Percentiles rank a stretch among this genome's conserved stretches.
Evolutionary conservation across 257 asterid species (phyloP).

Genomic region (Capsicum rhomboideum): DNA sequence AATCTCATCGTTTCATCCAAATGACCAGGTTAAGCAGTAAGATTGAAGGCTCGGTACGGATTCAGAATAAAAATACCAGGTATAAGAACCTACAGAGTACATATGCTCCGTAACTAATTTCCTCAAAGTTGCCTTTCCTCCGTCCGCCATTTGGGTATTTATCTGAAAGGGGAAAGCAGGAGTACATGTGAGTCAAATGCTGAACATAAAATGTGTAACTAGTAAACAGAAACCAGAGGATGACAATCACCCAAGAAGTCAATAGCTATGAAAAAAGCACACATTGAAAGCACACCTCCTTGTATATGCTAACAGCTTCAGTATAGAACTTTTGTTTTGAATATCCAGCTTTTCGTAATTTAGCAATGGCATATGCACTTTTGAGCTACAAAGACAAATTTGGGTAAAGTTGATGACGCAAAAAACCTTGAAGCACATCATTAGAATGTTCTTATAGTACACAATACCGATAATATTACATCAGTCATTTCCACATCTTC

Average conservation of each 20-base stretch:
- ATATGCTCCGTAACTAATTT: constrained; percentile 75
- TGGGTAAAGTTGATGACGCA: neutral
- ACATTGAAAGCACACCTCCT: constrained; percentile 51
- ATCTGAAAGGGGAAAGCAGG: constrained; percentile 38
- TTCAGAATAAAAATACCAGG: neutral
- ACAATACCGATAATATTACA: too few species aligned
- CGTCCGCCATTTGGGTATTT: constrained; percentile 71
- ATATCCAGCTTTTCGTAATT: constrained; percentile 73
- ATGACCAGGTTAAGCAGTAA: neutral
- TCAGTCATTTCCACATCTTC: too few species aligned
- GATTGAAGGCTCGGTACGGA: neutral
- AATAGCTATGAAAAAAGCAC: neutral
- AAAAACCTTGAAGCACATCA: too few species aligned
- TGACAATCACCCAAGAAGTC: constrained; percentile 5
- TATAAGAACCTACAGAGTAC: constrained; percentile 72
- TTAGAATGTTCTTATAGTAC: too few species aligned
- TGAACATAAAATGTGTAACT: neutral
- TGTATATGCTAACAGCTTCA: constrained; percentile 68
- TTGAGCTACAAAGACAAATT: constrained; percentile 53
- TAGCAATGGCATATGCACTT: constrained; percentile 77
- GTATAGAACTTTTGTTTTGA: constrained; percentile 67
- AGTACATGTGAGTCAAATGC: neutral
- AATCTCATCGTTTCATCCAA: neutral
- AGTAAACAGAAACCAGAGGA: neutral
- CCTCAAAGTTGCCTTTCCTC: constrained; percentile 71